Conservation (phyloP, 768 basidiomycete genomes). For the Boletus sp. region DNA sequence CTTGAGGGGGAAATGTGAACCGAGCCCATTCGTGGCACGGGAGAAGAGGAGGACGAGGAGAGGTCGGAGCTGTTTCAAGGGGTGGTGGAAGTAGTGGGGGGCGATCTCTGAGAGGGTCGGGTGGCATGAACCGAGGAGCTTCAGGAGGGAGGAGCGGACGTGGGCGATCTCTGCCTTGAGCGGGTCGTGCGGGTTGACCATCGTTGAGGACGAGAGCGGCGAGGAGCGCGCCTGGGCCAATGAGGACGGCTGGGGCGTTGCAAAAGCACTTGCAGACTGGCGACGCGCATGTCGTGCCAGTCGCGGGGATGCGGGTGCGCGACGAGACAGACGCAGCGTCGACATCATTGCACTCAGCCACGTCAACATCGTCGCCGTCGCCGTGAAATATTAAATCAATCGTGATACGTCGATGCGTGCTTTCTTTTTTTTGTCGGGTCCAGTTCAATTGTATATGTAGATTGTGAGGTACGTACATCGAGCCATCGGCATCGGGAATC, state of each 20-base stretch:
- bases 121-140: slow-evolving; percentile 84
- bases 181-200: slow-evolving; percentile 63
- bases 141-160: slow-evolving; percentile 69
- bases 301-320: background rate
- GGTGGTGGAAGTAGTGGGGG: slow-evolving; percentile 86
- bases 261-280: slow-evolving; percentile 42
- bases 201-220: slow-evolving; percentile 17
- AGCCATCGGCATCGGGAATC: too few species aligned
- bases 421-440: too few species aligned
- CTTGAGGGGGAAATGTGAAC: slow-evolving; percentile 59
- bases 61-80: slow-evolving; percentile 89
- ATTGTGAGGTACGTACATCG: too few species aligned
- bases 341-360: slow-evolving; percentile 16
- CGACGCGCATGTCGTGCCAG: slow-evolving; percentile 30
- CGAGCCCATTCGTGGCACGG: slow-evolving; percentile 90
- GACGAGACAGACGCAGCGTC: slow-evolving; percentile 15
- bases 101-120: slow-evolving; percentile 86
- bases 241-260: slow-evolving; percentile 16
- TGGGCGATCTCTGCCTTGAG: slow-evolving; percentile 71
- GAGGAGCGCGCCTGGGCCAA: slow-evolving; percentile 3
- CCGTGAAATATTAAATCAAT: slow-evolving; percentile 1
- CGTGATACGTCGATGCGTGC: too few species aligned
- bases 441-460: too few species aligned
- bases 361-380: slow-evolving; percentile 22
- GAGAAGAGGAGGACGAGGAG: slow-evolving; percentile 86